Evolutionary conservation across 495 filamentous ascomycete species (phyloP).

Genomic region (Penicillium cosmopolitanum): DNA sequence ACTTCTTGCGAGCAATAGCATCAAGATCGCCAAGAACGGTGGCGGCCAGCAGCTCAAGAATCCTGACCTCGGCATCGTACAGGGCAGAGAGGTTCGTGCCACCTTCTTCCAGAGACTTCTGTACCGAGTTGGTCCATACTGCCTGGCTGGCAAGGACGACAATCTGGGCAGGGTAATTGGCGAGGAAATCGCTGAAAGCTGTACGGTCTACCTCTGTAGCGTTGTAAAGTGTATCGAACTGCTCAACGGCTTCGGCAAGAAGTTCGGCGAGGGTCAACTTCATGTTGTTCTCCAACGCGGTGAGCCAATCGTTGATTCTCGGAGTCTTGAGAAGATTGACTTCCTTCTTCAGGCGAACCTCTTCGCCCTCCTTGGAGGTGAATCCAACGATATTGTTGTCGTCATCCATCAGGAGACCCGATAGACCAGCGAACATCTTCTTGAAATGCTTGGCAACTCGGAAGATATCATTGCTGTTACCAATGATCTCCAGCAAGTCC

Average conservation of each 20-base stretch:
- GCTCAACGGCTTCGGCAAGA: constrained; percentile 80
- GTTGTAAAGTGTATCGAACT: constrained; percentile 69
- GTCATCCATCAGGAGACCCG: constrained; percentile 88
- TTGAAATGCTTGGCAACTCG: constrained; percentile 97
- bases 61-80: constrained; percentile 73
- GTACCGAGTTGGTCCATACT: constrained; percentile 87
- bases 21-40: constrained; percentile 93
- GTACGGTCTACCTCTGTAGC: constrained; percentile 64
- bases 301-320: constrained; percentile 97
- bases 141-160: constrained; percentile 95
- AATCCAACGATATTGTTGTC: constrained; percentile 87
- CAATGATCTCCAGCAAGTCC: constrained; percentile 98
- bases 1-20: constrained; percentile 86
- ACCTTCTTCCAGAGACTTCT: constrained; percentile 70
- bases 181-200: constrained; percentile 75
- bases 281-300: constrained; percentile 89
- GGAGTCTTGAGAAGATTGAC: constrained; percentile 92
- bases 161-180: constrained; percentile 86
- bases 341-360: constrained; percentile 82
- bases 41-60: constrained; percentile 80
- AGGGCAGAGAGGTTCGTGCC: constrained; percentile 67
- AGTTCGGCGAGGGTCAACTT: constrained; percentile 90
- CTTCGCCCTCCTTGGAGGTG: constrained; percentile 93
- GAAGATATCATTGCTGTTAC: constrained; percentile 95
- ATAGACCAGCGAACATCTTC: constrained; percentile 99